Percentiles rank a stretch among this genome's conserved stretches.
phyloP scores from a whole-genome alignment of 257 asterid species.

The Avicennia marina region DNA sequence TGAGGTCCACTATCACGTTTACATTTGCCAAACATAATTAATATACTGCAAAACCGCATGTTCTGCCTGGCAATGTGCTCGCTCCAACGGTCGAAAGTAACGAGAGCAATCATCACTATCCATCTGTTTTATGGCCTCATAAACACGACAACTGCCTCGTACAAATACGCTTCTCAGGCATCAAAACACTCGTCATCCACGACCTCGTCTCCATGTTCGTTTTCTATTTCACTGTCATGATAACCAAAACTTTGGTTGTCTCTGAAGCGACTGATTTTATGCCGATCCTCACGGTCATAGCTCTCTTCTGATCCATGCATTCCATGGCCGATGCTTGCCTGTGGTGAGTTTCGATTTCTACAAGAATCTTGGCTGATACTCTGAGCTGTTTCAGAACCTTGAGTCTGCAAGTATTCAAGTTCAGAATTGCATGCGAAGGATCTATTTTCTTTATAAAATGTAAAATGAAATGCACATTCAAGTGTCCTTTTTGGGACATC shows the following conservation, averaged over 20 bases:
- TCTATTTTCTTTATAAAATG: too few species aligned
- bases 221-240: constrained; percentile 5
- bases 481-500: background rate
- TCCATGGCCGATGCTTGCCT: background rate
- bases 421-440: background rate
- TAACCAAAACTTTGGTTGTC: constrained; percentile 13
- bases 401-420: constrained; percentile 17
- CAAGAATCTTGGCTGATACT: constrained; percentile 1
- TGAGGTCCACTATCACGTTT: too few species aligned
- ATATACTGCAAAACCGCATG: too few species aligned
- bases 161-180: background rate
- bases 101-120: background rate
- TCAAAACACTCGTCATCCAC: constrained; percentile 14
- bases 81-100: background rate
- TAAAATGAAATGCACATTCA: background rate
- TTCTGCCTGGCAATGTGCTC: background rate
- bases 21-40: too few species aligned
- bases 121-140: background rate
- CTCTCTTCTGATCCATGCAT: too few species aligned
- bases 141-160: background rate
- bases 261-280: too few species aligned
- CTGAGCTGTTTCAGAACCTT: constrained; percentile 20
- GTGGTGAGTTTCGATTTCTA: constrained; percentile 11
- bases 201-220: constrained; percentile 24
- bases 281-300: too few species aligned